Percentiles rank a stretch among this genome's conserved stretches.
Evolutionary conservation across 352 stramenopile species (phyloP).

Genomic region (Globisporangium cylindrosporum): DNA sequence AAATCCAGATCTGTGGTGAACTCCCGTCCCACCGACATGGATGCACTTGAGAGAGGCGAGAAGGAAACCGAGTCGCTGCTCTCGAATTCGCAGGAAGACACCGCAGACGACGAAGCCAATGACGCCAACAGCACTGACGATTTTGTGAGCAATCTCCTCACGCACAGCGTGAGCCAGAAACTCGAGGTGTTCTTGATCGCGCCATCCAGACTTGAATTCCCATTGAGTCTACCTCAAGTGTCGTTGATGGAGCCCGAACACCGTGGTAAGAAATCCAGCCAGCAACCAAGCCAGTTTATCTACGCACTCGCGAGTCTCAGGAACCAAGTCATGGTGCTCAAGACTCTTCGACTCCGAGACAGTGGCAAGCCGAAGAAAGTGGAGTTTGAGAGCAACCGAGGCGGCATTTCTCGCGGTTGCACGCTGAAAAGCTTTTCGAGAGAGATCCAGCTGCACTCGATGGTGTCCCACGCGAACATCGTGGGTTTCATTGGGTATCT

Average conservation of each 20-base stretch:
- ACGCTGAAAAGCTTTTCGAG: slow-evolving; percentile 4
- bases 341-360: neutral
- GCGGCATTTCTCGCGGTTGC: neutral
- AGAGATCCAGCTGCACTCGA: slow-evolving; percentile 57
- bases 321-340: slow-evolving; percentile 6
- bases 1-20: neutral
- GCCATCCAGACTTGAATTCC: neutral
- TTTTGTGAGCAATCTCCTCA: neutral
- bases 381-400: neutral
- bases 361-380: neutral
- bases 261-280: neutral
- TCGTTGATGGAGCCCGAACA: neutral
- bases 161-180: neutral
- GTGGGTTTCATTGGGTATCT: slow-evolving; percentile 57
- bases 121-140: neutral
- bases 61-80: slow-evolving; percentile 13
- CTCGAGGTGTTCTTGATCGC: slow-evolving; percentile 5
- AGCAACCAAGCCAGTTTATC: neutral
- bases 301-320: slow-evolving; percentile 12
- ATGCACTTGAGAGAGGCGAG: slow-evolving; percentile 1
- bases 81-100: neutral
- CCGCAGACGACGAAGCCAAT: neutral
- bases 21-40: neutral
- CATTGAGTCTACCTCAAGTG: neutral
- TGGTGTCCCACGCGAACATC: slow-evolving; percentile 64